Conservation (phyloP, 2,329 filamentous ascomycete genomes). For the Colletotrichum shisoi region DNA sequence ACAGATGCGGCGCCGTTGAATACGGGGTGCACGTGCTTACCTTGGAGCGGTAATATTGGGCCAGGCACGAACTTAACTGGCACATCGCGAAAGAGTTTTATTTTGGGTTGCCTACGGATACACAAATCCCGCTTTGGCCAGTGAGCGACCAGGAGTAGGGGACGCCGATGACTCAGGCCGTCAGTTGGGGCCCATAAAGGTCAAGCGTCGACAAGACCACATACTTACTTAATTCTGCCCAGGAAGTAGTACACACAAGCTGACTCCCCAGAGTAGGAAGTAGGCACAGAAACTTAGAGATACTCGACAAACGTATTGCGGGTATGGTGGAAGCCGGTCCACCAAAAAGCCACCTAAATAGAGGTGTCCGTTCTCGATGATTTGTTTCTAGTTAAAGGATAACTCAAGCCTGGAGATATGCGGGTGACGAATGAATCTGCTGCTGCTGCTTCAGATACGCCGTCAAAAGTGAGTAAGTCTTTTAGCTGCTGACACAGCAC, state of each 20-base stretch:
- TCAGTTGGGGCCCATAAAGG: too few relatives aligned
- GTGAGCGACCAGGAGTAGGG: not conserved
- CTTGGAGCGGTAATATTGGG: not conserved
- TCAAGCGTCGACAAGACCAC: constrained; percentile 3
- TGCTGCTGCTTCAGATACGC: not conserved
- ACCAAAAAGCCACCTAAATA: not conserved
- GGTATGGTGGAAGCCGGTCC: constrained; percentile 1
- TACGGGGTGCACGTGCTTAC: not conserved
- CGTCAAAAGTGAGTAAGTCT: not conserved
- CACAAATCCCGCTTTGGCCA: constrained; percentile 1
- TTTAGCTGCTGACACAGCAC: not conserved
- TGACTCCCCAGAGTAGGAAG: too few relatives aligned
- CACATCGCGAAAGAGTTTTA: not conserved
- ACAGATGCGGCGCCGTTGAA: not conserved
- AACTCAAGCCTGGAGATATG: not conserved
- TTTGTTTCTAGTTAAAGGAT: not conserved
- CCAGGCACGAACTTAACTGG: not conserved
- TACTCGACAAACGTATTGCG: constrained; percentile 24
- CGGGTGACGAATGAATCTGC: not conserved
- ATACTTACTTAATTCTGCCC: not conserved
- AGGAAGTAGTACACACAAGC: too few relatives aligned
- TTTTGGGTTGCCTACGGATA: constrained; percentile 3
- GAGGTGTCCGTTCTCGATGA: not conserved
- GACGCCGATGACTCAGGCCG: too few relatives aligned
- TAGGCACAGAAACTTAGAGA: not conserved